Percentiles rank a stretch among this genome's conserved stretches.
These are phyloP conservation scores for Colletotrichum salicis DNA, from an alignment of 2,329 filamentous ascomycete species.

Conservation along the genomic window DNA sequence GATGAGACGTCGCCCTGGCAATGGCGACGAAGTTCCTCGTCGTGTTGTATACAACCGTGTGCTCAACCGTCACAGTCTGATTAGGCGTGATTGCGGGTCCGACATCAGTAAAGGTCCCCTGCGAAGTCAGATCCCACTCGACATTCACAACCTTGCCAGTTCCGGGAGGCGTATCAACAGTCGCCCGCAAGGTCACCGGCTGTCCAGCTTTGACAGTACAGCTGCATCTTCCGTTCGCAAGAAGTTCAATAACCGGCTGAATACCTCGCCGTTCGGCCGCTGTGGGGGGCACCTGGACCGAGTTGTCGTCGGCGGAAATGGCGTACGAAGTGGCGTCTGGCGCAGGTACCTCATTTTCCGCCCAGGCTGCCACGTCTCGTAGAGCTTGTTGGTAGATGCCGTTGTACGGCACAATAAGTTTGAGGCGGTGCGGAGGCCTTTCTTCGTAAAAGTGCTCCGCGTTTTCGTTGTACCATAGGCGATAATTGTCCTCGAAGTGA, in stretches of 20 bases:
- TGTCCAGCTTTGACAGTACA: background rate
- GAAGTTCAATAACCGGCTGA: slow-evolving; percentile 36
- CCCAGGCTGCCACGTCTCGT: slow-evolving; percentile 37
- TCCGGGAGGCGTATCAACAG: slow-evolving; percentile 11
- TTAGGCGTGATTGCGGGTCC: background rate
- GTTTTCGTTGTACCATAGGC: slow-evolving; percentile 38
- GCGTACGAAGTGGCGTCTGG: slow-evolving; percentile 27
- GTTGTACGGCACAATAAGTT: slow-evolving; percentile 29
- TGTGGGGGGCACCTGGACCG: slow-evolving; percentile 23
- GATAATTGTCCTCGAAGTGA: slow-evolving; percentile 34
- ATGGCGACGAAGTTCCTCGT: background rate
- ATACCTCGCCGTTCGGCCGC: slow-evolving; percentile 35
- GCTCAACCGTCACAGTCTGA: background rate
- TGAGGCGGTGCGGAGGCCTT: background rate
- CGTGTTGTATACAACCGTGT: background rate
- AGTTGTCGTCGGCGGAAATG: slow-evolving; percentile 16
- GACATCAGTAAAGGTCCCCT: background rate
- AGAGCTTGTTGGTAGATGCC: slow-evolving; percentile 37
- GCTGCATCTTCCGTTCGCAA: background rate
- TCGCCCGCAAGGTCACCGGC: slow-evolving; percentile 15
- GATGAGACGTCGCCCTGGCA: background rate
- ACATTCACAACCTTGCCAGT: slow-evolving; percentile 34
- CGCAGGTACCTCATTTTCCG: slow-evolving; percentile 29
- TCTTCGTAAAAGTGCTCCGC: slow-evolving; percentile 36
- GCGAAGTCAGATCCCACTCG: slow-evolving; percentile 35